Percentiles rank a stretch among this genome's conserved stretches.
phyloP scores from a whole-genome alignment of 148 eudicot genomes.

The Chenopodium quinoa region DNA sequence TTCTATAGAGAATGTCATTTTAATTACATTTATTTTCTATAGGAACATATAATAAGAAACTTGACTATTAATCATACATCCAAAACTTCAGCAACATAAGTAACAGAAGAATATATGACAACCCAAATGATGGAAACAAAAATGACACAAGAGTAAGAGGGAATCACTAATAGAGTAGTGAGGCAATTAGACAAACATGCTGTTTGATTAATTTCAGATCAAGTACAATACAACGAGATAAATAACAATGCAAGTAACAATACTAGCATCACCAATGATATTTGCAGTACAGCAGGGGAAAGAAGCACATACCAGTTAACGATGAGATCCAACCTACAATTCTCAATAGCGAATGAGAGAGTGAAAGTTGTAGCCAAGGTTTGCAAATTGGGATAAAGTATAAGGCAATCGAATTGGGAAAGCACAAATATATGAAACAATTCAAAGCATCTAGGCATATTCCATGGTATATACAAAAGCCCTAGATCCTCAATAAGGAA shows the following conservation, averaged over 20 bases:
- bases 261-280: neutral
- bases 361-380: neutral
- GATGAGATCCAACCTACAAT: neutral
- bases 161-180: neutral
- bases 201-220: neutral
- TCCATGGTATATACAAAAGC: neutral
- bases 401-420: neutral
- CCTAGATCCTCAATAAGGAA: neutral
- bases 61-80: neutral
- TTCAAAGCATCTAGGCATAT: neutral
- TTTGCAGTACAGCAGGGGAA: neutral
- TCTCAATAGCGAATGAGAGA: neutral
- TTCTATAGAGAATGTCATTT: neutral
- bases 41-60: neutral
- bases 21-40: neutral
- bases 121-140: neutral
- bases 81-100: neutral
- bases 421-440: neutral
- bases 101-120: neutral
- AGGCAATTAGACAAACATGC: neutral
- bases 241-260: neutral
- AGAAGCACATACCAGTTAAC: neutral
- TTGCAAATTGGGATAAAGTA: neutral
- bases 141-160: neutral
- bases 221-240: neutral